These are phyloP conservation scores for Lactifluus piperatus DNA, from an alignment of 768 basidiomycete genomes.

Conservation along the genomic window DNA sequence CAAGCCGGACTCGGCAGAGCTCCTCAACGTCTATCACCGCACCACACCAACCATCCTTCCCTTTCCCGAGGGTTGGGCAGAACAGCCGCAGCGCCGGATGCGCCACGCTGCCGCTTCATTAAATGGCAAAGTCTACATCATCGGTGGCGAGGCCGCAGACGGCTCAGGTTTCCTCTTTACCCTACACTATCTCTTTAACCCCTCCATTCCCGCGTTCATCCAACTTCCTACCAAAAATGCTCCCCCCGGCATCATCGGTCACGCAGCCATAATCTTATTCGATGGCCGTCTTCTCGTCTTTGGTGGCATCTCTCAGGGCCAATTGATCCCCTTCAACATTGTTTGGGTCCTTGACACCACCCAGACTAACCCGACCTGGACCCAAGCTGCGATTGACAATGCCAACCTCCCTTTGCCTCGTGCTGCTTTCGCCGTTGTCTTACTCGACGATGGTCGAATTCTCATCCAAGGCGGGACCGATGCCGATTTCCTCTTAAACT, in stretches of 20 bases:
- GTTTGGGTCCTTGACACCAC: slow-evolving; percentile 61
- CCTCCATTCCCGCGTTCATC: slow-evolving; percentile 42
- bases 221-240: slow-evolving; percentile 44
- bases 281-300: slow-evolving; percentile 66
- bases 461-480: slow-evolving; percentile 77
- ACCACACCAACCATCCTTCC: slow-evolving; percentile 37
- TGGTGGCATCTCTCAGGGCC: slow-evolving; percentile 52
- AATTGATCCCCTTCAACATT: slow-evolving; percentile 46
- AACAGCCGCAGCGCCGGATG: slow-evolving; percentile 68
- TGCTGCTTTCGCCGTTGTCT: slow-evolving; percentile 50
- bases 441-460: slow-evolving; percentile 43
- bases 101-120: slow-evolving; percentile 54
- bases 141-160: slow-evolving; percentile 79
- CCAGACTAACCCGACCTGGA: slow-evolving; percentile 41
- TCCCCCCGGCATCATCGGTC: slow-evolving; percentile 66
- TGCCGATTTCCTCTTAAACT: slow-evolving; percentile 39
- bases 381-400: slow-evolving; percentile 31
- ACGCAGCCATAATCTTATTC: slow-evolving; percentile 56
- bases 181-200: slow-evolving; percentile 57
- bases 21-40: slow-evolving; percentile 39
- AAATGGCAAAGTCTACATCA: slow-evolving; percentile 52
- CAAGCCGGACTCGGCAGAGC: slow-evolving; percentile 51
- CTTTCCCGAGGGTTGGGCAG: slow-evolving; percentile 45
- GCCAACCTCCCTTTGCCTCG: slow-evolving; percentile 45
- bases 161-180: slow-evolving; percentile 56